phyloP scores from a whole-genome alignment of 2,329 filamentous ascomycete genomes.

The Talaromyces sp. region DNA sequence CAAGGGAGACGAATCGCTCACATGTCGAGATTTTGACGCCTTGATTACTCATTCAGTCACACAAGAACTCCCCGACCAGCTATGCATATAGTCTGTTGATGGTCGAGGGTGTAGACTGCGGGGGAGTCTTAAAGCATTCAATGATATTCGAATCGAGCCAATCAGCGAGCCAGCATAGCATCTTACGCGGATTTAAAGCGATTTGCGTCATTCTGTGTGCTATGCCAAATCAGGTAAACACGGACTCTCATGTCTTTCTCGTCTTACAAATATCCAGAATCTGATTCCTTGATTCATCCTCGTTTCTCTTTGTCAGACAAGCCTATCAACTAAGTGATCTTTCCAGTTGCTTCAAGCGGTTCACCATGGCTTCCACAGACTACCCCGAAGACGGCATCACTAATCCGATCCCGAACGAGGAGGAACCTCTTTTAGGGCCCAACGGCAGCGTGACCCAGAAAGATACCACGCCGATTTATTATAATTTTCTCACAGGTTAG shows the following conservation, averaged over 20 bases:
- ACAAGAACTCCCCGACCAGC: no score
- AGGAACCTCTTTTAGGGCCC: constrained; percentile 67
- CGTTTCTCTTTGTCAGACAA: neutral
- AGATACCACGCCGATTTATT: constrained; percentile 45
- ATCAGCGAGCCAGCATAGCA: neutral
- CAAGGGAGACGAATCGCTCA: no score
- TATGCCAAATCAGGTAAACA: neutral
- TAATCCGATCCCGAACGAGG: constrained; percentile 41
- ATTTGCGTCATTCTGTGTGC: constrained; percentile 3
- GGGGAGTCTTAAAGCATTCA: neutral
- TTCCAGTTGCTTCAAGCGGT: neutral
- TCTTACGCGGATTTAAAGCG: neutral
- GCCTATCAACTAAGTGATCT: neutral
- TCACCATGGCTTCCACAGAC: constrained; percentile 10
- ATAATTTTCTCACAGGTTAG: constrained; percentile 73
- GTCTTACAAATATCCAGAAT: neutral
- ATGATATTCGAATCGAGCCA: neutral
- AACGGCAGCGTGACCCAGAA: constrained; percentile 71
- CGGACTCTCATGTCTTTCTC: neutral
- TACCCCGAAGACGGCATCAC: neutral
- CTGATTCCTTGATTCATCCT: neutral
- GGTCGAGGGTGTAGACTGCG: neutral
- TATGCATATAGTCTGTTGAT: no score
- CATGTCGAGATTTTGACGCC: no score
- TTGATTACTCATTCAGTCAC: no score